Evolutionary conservation across 2,329 filamentous ascomycete genomes (phyloP).

Genomic region (Phoma sp.): DNA sequence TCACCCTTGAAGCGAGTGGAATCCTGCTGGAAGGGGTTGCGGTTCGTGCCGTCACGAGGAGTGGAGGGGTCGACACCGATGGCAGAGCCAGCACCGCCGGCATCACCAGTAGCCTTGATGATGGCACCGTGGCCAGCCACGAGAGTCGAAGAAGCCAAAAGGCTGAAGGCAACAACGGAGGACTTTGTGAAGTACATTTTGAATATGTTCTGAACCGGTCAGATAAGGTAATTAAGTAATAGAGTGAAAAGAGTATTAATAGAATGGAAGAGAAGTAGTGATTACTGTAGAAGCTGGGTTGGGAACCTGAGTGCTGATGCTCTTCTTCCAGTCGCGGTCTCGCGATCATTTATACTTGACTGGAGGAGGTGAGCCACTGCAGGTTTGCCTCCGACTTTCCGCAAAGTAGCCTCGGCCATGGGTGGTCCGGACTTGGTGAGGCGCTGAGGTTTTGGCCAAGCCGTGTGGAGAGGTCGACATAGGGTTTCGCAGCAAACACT

Average conservation of each 20-base stretch:
- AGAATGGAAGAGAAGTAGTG: slow-evolving; percentile 40
- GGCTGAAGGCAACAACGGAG: slow-evolving; percentile 53
- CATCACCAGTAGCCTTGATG: slow-evolving; percentile 64
- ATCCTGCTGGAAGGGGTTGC: slow-evolving; percentile 70
- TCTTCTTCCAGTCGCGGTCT: slow-evolving; percentile 27
- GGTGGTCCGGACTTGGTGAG: slow-evolving; percentile 26
- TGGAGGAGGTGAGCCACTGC: background rate
- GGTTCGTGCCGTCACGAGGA: slow-evolving; percentile 67
- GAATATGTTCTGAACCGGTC: slow-evolving; percentile 51
- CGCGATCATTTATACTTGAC: slow-evolving; percentile 38
- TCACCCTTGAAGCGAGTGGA: slow-evolving; percentile 67
- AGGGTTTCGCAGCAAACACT: slow-evolving; percentile 24
- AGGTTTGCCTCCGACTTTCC: background rate
- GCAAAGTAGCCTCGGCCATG: slow-evolving; percentile 15
- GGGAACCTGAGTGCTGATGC: slow-evolving; percentile 47
- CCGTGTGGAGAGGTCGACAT: slow-evolving; percentile 23
- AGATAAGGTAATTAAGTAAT: slow-evolving; percentile 37
- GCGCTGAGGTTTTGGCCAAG: slow-evolving; percentile 43
- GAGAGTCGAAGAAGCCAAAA: slow-evolving; percentile 63
- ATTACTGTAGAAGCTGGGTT: slow-evolving; percentile 46
- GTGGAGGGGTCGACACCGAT: slow-evolving; percentile 64
- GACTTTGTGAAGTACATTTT: slow-evolving; percentile 54
- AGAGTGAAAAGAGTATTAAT: slow-evolving; percentile 31
- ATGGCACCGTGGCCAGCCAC: slow-evolving; percentile 69
- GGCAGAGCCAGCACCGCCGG: slow-evolving; percentile 60